Evolutionary conservation across 371 early-diverging fungal genomes (phyloP).

Genomic region (Apophysomyces trapeziformis): DNA sequence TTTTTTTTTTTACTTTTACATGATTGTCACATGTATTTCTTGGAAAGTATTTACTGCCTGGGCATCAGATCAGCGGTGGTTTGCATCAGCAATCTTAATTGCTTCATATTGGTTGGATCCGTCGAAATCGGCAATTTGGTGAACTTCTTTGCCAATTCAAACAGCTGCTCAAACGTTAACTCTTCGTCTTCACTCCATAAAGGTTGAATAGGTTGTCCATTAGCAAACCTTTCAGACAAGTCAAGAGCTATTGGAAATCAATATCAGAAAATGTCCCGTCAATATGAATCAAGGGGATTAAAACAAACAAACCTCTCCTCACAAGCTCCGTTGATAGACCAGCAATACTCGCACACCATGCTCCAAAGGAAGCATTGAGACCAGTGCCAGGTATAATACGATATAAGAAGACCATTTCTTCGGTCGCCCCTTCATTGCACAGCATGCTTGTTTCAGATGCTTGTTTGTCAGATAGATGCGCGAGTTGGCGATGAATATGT

Average conservation of each 20-base stretch:
- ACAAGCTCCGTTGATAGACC: constrained; percentile 50
- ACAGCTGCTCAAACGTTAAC: neutral
- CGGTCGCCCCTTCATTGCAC: neutral
- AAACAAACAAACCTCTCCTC: constrained; percentile 45
- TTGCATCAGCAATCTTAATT: neutral
- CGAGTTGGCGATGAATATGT: neutral
- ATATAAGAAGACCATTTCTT: constrained; percentile 61
- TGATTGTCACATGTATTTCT: no score
- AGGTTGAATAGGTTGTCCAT: neutral
- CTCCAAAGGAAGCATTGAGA: constrained; percentile 47
- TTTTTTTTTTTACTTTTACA: no score
- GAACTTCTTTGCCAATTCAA: neutral
- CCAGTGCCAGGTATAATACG: constrained; percentile 37
- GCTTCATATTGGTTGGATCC: neutral
- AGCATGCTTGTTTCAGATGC: constrained; percentile 22
- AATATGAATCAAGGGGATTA: no score
- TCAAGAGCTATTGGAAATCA: neutral
- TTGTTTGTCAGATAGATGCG: constrained; percentile 28
- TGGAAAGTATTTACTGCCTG: no score
- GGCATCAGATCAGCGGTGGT: neutral
- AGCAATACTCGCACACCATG: constrained; percentile 65
- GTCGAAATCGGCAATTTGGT: neutral
- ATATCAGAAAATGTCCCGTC: neutral
- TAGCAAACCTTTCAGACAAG: neutral
- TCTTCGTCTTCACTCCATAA: neutral